Evolutionary conservation across 768 basidiomycete genomes (phyloP).

Genomic region (Trametes elegans): DNA sequence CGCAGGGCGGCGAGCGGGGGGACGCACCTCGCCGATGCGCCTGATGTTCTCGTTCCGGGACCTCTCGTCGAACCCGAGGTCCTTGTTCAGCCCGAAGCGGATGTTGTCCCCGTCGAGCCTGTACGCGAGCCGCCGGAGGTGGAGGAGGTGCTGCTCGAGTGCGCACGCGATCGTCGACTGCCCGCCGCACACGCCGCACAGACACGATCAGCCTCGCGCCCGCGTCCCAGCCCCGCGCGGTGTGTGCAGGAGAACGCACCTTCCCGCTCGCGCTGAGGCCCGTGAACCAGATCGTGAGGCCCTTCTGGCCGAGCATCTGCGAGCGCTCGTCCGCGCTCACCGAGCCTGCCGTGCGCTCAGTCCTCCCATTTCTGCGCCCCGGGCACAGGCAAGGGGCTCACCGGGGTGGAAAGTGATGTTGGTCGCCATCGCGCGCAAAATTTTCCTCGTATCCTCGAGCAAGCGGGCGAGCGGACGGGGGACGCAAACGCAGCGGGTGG

Average conservation of each 20-base stretch:
- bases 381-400: conserved; percentile 25
- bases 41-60: conserved; percentile 96
- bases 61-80: conserved; percentile 89
- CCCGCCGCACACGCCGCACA: neutral
- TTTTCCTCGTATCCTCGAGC: neutral
- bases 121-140: conserved; percentile 82
- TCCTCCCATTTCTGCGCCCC: neutral
- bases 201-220: neutral
- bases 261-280: conserved; percentile 95
- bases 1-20: neutral
- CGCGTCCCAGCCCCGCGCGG: neutral
- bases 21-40: conserved; percentile 85
- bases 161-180: conserved; percentile 98
- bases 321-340: conserved; percentile 68
- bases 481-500: neutral
- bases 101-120: conserved; percentile 96
- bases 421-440: conserved; percentile 33
- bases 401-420: conserved; percentile 68
- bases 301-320: conserved; percentile 70
- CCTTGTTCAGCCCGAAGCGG: conserved; percentile 94
- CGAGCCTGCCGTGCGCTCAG: conserved; percentile 49
- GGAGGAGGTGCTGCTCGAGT: conserved; percentile 91
- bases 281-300: conserved; percentile 94
- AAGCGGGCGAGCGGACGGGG: neutral
- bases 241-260: conserved; percentile 40